Conservation (phyloP, 2,329 filamentous ascomycete genomes). For the Lachnellula arida region DNA sequence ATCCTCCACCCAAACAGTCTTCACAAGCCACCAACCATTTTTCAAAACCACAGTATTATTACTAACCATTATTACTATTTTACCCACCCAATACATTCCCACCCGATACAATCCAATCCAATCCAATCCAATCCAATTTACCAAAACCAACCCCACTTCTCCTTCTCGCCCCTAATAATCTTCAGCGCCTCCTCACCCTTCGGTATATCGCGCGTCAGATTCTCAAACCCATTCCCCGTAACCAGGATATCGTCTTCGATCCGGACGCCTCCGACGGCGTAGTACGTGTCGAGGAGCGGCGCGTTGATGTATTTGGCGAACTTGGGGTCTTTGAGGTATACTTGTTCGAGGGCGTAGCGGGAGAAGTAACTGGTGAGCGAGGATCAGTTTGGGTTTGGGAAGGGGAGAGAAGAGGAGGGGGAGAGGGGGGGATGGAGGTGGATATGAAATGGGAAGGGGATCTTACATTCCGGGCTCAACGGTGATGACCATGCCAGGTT, state of each 20-base stretch:
- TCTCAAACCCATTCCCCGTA: constrained; percentile 73
- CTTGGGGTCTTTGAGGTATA: constrained; percentile 54
- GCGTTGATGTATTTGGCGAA: constrained; percentile 62
- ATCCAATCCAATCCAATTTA: not conserved
- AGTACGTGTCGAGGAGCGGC: constrained; percentile 62
- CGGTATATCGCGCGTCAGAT: constrained; percentile 67
- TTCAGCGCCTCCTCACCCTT: constrained; percentile 69
- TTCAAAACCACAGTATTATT: too few species aligned
- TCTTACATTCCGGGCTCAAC: constrained; percentile 69
- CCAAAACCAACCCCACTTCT: constrained; percentile 21
- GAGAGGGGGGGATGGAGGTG: too few species aligned
- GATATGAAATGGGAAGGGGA: constrained; percentile 7
- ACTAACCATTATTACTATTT: too few species aligned
- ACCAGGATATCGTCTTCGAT: constrained; percentile 91
- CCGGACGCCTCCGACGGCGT: constrained; percentile 78
- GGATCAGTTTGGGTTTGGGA: too few species aligned
- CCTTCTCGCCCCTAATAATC: constrained; percentile 42
- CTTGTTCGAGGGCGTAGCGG: constrained; percentile 65
- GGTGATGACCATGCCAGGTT: constrained; percentile 66
- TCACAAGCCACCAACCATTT: too few species aligned
- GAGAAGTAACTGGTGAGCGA: constrained; percentile 60
- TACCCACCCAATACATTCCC: too few species aligned
- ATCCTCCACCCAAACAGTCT: too few species aligned
- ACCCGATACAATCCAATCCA: too few species aligned
- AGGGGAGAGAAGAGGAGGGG: not conserved